Evolutionary conservation across 2,329 filamentous ascomycete genomes (phyloP).

Genomic region (Ambrosiella xylebori): DNA sequence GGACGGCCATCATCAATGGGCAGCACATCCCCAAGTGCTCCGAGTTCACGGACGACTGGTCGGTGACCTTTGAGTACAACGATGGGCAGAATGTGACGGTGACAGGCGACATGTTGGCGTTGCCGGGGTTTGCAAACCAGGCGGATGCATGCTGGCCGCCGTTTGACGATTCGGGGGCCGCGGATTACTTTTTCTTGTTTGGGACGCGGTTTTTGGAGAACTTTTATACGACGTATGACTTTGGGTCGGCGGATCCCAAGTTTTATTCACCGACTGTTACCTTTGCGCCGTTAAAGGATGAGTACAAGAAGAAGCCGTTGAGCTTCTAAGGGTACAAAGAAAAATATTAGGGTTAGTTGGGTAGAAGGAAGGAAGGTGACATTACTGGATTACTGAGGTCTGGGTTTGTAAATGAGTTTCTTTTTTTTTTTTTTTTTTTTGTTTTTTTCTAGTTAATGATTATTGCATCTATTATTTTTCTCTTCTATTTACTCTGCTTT

Average conservation of each 20-base stretch:
- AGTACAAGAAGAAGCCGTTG: neutral
- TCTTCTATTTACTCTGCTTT: neutral
- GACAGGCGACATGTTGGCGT: constrained; percentile 19
- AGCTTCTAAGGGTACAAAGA: no score
- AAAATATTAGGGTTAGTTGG: neutral
- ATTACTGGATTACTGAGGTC: neutral
- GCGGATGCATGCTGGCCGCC: constrained; percentile 23
- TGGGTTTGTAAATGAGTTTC: neutral
- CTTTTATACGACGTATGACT: constrained; percentile 22
- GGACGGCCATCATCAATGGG: constrained; percentile 17
- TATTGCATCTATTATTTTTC: neutral
- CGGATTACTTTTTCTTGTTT: constrained; percentile 18
- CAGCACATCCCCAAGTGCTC: constrained; percentile 20
- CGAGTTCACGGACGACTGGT: constrained; percentile 23
- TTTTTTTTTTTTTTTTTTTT: neutral
- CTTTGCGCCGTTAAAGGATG: constrained; percentile 16
- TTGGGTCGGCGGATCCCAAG: constrained; percentile 14
- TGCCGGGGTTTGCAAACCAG: constrained; percentile 20
- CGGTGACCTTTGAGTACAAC: constrained; percentile 18
- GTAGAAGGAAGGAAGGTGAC: neutral
- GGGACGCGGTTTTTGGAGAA: constrained; percentile 18
- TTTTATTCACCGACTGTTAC: constrained; percentile 14
- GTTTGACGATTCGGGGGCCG: constrained; percentile 16
- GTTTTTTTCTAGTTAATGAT: neutral
- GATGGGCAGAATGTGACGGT: constrained; percentile 18